These are phyloP conservation scores for Zygosaccharomyces bisporus DNA, from an alignment of 805 yeast genomes.

Conservation along the genomic window DNA sequence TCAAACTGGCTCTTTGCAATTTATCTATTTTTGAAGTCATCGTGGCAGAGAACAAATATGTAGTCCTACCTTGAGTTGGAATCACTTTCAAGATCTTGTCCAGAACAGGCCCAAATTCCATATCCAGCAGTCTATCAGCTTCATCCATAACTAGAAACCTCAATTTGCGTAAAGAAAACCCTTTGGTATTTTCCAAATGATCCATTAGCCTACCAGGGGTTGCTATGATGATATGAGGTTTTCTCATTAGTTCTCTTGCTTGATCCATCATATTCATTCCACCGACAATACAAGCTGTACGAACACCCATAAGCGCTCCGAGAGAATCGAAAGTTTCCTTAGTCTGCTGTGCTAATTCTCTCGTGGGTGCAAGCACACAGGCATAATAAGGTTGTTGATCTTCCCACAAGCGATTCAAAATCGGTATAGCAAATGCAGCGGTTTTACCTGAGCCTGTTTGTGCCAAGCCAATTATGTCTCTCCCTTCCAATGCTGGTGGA, in stretches of 20 bases:
- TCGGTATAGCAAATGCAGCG: slow-evolving; percentile 97
- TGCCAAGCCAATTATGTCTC: slow-evolving; percentile 93
- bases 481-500: slow-evolving; percentile 85
- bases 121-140: slow-evolving; percentile 91
- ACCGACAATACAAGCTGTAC: slow-evolving; percentile 86
- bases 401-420: slow-evolving; percentile 84
- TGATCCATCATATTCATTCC: slow-evolving; percentile 99
- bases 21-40: slow-evolving; percentile 94
- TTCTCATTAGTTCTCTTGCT: slow-evolving; percentile 86
- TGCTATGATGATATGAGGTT: slow-evolving; percentile 92
- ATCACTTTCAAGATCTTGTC: slow-evolving; percentile 80
- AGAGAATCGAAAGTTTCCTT: slow-evolving; percentile 93
- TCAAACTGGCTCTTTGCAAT: slow-evolving; percentile 85
- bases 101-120: slow-evolving; percentile 94
- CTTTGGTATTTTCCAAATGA: slow-evolving; percentile 88
- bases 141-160: slow-evolving; percentile 91
- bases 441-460: slow-evolving; percentile 98
- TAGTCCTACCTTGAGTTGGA: slow-evolving; percentile 75
- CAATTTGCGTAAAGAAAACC: slow-evolving; percentile 73
- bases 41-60: slow-evolving; percentile 91
- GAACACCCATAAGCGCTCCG: slow-evolving; percentile 88
- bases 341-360: slow-evolving; percentile 84
- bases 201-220: slow-evolving; percentile 95
- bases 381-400: slow-evolving; percentile 87
- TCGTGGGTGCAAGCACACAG: slow-evolving; percentile 79